phyloP scores from a whole-genome alignment of 768 basidiomycete species.

The Polyporus arcularius region DNA sequence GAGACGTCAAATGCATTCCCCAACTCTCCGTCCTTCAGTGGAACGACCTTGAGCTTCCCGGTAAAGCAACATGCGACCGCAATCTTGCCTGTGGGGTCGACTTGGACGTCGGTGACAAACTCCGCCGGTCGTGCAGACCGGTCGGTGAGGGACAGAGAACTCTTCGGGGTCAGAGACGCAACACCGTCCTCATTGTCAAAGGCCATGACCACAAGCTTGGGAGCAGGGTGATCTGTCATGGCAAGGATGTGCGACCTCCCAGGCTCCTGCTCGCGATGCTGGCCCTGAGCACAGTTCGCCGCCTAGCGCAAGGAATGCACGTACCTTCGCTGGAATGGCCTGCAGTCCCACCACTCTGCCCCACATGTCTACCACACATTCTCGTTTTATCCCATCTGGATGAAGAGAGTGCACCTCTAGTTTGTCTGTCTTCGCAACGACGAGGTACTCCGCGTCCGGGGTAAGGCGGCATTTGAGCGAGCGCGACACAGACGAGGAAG shows the following conservation, averaged over 20 bases:
- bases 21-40: conserved; percentile 54
- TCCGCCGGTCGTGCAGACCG: conserved; percentile 62
- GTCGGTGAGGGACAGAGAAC: conserved; percentile 56
- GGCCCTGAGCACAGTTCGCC: background rate
- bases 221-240: conserved; percentile 76
- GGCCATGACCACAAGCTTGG: conserved; percentile 64
- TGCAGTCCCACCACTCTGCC: conserved; percentile 62
- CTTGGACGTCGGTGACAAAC: conserved; percentile 67
- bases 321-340: conserved; percentile 55
- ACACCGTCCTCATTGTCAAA: conserved; percentile 42
- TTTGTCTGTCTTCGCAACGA: conserved; percentile 65
- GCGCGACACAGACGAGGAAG: conserved; percentile 67
- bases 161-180: conserved; percentile 40
- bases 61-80: conserved; percentile 67
- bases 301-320: conserved; percentile 18
- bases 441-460: conserved; percentile 57
- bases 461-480: conserved; percentile 72
- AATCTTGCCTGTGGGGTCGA: conserved; percentile 62
- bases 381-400: conserved; percentile 57
- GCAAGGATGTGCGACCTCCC: conserved; percentile 55
- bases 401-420: conserved; percentile 70
- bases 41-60: conserved; percentile 68
- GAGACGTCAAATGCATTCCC: conserved; percentile 61
- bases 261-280: background rate
- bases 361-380: conserved; percentile 67